These are phyloP conservation scores for Leccinum sublutescens DNA, from an alignment of 768 basidiomycete genomes.

Conservation along the genomic window DNA sequence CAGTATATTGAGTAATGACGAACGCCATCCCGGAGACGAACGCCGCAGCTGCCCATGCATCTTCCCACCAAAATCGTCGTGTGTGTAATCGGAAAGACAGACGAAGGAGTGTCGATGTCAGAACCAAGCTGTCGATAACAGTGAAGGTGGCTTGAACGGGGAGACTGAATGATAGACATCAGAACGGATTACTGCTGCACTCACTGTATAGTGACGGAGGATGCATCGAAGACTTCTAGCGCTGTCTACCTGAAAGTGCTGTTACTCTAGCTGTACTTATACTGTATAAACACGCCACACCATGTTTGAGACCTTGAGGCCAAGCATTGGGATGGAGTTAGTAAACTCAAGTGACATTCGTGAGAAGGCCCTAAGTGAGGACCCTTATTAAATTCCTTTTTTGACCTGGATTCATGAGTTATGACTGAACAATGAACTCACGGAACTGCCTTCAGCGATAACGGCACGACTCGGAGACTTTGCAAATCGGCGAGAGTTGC, in stretches of 20 bases:
- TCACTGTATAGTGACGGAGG: neutral
- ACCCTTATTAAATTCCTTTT: too few species aligned
- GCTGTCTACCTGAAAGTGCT: neutral
- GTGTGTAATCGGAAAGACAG: conserved; percentile 14
- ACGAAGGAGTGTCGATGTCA: conserved; percentile 16
- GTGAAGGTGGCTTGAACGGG: conserved; percentile 4
- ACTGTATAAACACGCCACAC: neutral
- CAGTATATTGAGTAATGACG: neutral
- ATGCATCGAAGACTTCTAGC: neutral
- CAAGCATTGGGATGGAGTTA: neutral
- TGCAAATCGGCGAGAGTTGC: too few species aligned
- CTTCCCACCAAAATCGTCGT: conserved; percentile 26
- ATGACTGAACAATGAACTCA: too few species aligned
- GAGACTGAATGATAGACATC: neutral
- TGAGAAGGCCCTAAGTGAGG: too few species aligned
- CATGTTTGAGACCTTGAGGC: neutral
- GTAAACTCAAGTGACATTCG: too few species aligned
- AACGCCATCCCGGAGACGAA: neutral
- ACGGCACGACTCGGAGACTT: too few species aligned
- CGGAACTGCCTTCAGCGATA: too few species aligned
- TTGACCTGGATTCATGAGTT: too few species aligned
- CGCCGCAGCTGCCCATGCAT: conserved; percentile 15
- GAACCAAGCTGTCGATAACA: conserved; percentile 3
- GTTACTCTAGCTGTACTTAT: neutral
- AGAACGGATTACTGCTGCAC: neutral